Conservation (phyloP, 2,329 filamentous ascomycete genomes). For the Mariannaea sp. region DNA sequence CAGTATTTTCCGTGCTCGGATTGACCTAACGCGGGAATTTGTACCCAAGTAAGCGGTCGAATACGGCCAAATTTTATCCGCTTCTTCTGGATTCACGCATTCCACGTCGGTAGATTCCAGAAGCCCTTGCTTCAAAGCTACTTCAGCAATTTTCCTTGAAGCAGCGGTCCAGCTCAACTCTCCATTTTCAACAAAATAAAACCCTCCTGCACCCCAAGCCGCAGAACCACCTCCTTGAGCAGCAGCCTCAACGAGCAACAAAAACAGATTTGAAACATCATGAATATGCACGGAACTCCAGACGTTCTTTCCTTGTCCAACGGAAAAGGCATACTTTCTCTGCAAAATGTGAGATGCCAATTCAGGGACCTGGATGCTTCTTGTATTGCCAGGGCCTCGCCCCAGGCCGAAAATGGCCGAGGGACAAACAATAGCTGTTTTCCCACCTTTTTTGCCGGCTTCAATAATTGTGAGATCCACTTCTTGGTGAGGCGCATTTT, state of each 20-base stretch:
- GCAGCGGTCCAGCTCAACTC: not conserved
- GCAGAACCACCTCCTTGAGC: not conserved
- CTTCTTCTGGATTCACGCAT: not conserved
- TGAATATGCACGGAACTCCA: not conserved
- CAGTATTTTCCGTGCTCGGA: not conserved
- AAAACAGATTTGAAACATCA: not conserved
- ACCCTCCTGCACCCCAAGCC: not conserved
- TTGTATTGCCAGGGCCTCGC: not conserved
- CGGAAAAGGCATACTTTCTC: not conserved
- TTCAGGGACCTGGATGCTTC: constrained; percentile 2
- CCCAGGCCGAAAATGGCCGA: not conserved
- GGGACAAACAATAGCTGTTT: not conserved
- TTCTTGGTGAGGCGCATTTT: not conserved
- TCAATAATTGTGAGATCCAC: not conserved
- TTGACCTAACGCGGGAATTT: not conserved
- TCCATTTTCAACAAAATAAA: not conserved
- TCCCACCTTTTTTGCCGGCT: not conserved
- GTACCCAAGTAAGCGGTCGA: not conserved
- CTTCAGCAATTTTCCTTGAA: not conserved
- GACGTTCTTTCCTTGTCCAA: not conserved
- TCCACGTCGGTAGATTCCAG: not conserved
- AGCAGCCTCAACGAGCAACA: not conserved
- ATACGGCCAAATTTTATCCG: not conserved
- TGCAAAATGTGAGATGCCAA: not conserved
- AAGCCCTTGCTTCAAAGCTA: not conserved